phyloP scores from a whole-genome alignment of 1,284 basidiomycete genomes.

The Ceratobasidium sp. region DNA sequence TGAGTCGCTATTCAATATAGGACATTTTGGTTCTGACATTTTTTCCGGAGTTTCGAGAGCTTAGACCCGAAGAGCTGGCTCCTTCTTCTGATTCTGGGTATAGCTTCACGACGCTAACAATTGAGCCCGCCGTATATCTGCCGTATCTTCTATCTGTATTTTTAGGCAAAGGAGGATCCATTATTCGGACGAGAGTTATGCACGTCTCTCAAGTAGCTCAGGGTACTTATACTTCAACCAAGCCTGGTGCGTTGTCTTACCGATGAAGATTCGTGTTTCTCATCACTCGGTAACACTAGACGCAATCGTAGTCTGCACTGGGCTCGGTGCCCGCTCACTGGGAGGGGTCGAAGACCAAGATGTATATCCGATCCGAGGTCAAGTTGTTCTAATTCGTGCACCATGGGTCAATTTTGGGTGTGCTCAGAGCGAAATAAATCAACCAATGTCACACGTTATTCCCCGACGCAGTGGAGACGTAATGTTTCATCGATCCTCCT shows the following conservation, averaged over 20 bases:
- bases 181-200: slow-evolving; percentile 60
- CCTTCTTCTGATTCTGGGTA: slow-evolving; percentile 64
- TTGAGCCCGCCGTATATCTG: slow-evolving; percentile 77
- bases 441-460: slow-evolving; percentile 73
- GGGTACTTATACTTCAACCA: slow-evolving; percentile 35
- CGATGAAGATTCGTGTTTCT: slow-evolving; percentile 57
- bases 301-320: slow-evolving; percentile 57
- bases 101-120: slow-evolving; percentile 74
- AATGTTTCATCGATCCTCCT: slow-evolving; percentile 49
- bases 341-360: slow-evolving; percentile 64
- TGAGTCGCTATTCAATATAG: slow-evolving; percentile 55
- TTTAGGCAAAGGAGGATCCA: slow-evolving; percentile 68
- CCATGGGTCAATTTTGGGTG: slow-evolving; percentile 68
- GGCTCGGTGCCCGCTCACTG: slow-evolving; percentile 64
- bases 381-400: slow-evolving; percentile 34
- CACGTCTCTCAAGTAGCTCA: slow-evolving; percentile 43
- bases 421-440: slow-evolving; percentile 60
- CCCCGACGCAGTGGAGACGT: slow-evolving; percentile 77
- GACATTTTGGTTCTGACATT: neutral
- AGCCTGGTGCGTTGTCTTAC: slow-evolving; percentile 53
- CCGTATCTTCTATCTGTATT: slow-evolving; percentile 76
- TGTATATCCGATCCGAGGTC: slow-evolving; percentile 58
- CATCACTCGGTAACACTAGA: slow-evolving; percentile 71
- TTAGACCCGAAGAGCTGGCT: slow-evolving; percentile 63
- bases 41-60: slow-evolving; percentile 66